Conservation (phyloP, 78 protist genomes). For the Acrasis kona region DNA sequence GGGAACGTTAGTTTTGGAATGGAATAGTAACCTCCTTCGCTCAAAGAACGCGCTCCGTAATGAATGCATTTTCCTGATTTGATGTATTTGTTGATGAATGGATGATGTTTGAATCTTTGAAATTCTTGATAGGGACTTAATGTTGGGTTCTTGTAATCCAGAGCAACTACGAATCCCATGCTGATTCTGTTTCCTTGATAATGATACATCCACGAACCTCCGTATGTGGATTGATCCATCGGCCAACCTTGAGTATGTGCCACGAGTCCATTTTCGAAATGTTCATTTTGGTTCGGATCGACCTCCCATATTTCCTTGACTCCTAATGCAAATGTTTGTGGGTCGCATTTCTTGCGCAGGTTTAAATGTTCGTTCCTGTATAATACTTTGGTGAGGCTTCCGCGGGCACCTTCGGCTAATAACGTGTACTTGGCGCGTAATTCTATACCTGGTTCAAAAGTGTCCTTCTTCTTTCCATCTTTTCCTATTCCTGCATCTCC, state of each 20-base stretch:
- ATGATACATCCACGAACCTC: slow-evolving; percentile 94
- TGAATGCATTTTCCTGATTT: slow-evolving; percentile 71
- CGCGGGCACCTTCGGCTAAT: slow-evolving; percentile 26
- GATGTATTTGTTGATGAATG: slow-evolving; percentile 33
- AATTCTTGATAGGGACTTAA: slow-evolving; percentile 76
- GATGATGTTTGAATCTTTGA: slow-evolving; percentile 66
- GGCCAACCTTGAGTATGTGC: slow-evolving; percentile 94
- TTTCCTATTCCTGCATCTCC: slow-evolving; percentile 76
- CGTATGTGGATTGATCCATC: slow-evolving; percentile 49
- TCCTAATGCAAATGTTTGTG: slow-evolving; percentile 91
- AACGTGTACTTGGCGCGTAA: slow-evolving; percentile 72
- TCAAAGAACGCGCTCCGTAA: slow-evolving; percentile 93
- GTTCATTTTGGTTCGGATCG: slow-evolving; percentile 52
- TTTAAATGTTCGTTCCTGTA: slow-evolving; percentile 52
- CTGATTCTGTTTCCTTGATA: slow-evolving; percentile 49
- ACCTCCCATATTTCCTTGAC: slow-evolving; percentile 93
- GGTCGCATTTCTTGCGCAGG: slow-evolving; percentile 14
- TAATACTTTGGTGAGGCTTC: slow-evolving; percentile 66
- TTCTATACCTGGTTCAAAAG: slow-evolving; percentile 87
- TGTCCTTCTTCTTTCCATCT: slow-evolving; percentile 51
- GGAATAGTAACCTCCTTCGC: slow-evolving; percentile 89
- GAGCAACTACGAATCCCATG: slow-evolving; percentile 84
- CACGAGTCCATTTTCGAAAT: slow-evolving; percentile 27
- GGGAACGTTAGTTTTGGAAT: slow-evolving; percentile 83
- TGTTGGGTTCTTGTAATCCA: slow-evolving; percentile 89